phyloP scores from a whole-genome alignment of 148 eudicot genomes.

The Rhododendron simsii region DNA sequence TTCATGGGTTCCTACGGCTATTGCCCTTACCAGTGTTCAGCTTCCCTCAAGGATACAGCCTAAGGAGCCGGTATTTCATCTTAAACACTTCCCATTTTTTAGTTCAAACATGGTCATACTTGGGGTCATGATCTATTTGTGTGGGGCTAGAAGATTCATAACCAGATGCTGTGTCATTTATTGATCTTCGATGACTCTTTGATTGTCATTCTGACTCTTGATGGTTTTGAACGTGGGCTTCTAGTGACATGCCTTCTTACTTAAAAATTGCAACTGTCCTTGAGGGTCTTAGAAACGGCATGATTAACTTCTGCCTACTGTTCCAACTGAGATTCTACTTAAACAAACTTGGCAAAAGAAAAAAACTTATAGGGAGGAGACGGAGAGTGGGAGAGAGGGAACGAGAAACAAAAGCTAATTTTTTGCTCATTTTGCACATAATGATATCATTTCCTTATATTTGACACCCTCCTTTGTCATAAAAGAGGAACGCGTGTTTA shows the following conservation, averaged over 20 bases:
- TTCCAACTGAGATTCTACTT: not conserved
- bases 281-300: not conserved
- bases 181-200: not conserved
- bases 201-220: not conserved
- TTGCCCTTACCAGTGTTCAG: conserved; percentile 7
- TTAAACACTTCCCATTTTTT: not conserved
- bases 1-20: not conserved
- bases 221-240: not conserved
- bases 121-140: not conserved
- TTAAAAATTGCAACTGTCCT: not conserved
- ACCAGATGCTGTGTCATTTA: not conserved
- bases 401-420: not conserved
- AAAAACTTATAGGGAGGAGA: not conserved
- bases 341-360: not conserved
- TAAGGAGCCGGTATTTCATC: conserved; percentile 24
- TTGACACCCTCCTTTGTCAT: not conserved
- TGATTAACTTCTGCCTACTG: not conserved
- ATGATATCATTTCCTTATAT: not conserved
- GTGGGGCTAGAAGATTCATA: not conserved
- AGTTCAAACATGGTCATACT: not conserved
- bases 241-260: not conserved
- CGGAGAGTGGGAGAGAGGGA: not conserved
- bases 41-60: conserved; percentile 11
- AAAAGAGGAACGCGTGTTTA: not conserved
- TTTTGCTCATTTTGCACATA: not conserved